Evolutionary conservation across 345 rosid genomes (phyloP).

Genomic region (Eucalyptus decipiens): DNA sequence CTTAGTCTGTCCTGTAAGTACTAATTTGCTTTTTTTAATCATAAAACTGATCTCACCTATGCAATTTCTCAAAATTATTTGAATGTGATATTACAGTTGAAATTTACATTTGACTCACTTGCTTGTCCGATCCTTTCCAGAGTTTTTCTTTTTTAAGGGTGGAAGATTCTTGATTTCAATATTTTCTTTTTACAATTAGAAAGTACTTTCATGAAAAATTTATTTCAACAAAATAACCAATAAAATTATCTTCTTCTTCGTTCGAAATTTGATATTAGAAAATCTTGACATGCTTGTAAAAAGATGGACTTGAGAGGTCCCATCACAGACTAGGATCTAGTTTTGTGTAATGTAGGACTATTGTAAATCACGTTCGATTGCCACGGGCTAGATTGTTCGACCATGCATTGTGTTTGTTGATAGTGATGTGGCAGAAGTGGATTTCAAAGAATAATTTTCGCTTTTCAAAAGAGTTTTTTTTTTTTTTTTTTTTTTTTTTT

Average conservation of each 20-base stretch:
- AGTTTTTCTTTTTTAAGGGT: not conserved
- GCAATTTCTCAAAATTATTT: not conserved
- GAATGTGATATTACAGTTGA: not conserved
- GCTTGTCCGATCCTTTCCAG: not conserved
- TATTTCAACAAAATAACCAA: not conserved
- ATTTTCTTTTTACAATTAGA: too few species aligned
- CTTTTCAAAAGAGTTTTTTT: too few species aligned
- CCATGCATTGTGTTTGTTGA: not conserved
- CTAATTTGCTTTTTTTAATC: not conserved
- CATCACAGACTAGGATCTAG: not conserved
- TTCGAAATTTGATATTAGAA: not conserved
- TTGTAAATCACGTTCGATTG: not conserved
- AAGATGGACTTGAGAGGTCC: not conserved
- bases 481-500: too few species aligned
- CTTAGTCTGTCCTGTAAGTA: not conserved
- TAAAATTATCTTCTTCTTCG: too few species aligned
- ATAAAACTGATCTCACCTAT: not conserved
- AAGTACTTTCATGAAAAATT: not conserved
- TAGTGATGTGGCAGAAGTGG: not conserved
- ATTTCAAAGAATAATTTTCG: not conserved
- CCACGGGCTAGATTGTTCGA: not conserved
- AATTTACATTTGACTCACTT: not conserved
- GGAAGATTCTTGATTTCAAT: not conserved
- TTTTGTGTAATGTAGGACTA: not conserved
- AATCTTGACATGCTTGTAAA: not conserved